Percentiles rank a stretch among this genome's conserved stretches.
Conservation (phyloP, 139 green algal genomes). For the Chlamydomonas schloesseri region DNA sequence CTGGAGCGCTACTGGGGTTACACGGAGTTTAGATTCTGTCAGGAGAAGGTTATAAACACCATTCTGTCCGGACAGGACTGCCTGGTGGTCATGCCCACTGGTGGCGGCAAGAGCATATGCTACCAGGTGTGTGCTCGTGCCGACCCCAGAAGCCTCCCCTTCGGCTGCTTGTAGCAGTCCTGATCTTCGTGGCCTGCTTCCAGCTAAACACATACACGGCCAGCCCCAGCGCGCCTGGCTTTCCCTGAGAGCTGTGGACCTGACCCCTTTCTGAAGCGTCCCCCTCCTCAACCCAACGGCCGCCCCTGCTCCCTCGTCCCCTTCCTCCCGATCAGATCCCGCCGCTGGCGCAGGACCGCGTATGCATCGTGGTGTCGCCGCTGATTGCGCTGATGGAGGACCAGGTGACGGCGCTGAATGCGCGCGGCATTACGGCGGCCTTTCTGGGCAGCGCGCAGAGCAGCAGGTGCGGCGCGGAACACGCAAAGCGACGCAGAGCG, state of each 20-base stretch:
- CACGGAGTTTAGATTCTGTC: slow-evolving; percentile 41
- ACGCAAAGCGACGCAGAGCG: too few relatives aligned
- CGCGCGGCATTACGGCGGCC: slow-evolving; percentile 62
- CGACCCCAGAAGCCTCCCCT: too few relatives aligned
- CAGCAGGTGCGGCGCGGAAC: slow-evolving; percentile 22
- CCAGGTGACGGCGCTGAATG: slow-evolving; percentile 72
- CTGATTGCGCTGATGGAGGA: slow-evolving; percentile 97
- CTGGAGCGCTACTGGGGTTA: slow-evolving; percentile 58
- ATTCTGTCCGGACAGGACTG: slow-evolving; percentile 74
- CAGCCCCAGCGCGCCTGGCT: too few relatives aligned
- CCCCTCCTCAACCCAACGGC: too few relatives aligned
- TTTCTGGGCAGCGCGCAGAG: slow-evolving; percentile 75
- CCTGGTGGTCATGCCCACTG: slow-evolving; percentile 96
- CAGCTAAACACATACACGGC: background rate
- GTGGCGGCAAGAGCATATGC: slow-evolving; percentile 88
- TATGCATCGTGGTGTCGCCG: slow-evolving; percentile 73
- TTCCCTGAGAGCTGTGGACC: too few relatives aligned
- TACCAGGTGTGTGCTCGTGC: slow-evolving; percentile 89
- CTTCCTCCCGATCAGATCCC: too few relatives aligned
- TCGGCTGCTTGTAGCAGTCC: too few relatives aligned
- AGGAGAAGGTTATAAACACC: slow-evolving; percentile 75
- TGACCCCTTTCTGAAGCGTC: too few relatives aligned
- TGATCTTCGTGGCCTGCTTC: too few relatives aligned
- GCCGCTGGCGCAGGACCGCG: slow-evolving; percentile 52
- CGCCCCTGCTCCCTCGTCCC: too few relatives aligned